phyloP scores from a whole-genome alignment of 495 filamentous ascomycete genomes.

The Aspergillus indologenus region DNA sequence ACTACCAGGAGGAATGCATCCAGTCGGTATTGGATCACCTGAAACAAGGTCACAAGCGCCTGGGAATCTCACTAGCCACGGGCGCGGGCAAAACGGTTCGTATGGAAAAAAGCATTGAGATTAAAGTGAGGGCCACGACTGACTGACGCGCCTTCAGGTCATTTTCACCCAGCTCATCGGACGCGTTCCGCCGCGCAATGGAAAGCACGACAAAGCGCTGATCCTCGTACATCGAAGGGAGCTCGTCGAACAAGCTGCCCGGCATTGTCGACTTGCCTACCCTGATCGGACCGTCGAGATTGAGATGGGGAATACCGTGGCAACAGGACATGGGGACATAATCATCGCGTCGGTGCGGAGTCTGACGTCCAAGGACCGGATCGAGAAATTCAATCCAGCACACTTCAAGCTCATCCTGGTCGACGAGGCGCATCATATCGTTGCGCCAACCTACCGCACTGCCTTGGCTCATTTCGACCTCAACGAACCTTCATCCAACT shows the following conservation, averaged over 20 bases:
- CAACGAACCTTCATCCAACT: conserved; percentile 42
- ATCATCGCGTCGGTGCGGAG: conserved; percentile 89
- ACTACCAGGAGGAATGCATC: conserved; percentile 89
- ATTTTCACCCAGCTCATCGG: conserved; percentile 96
- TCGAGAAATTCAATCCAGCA: conserved; percentile 74
- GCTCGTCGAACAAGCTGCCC: conserved; percentile 91
- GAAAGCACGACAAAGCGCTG: conserved; percentile 69
- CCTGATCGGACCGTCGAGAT: conserved; percentile 77
- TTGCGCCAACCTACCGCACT: conserved; percentile 71
- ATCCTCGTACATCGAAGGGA: conserved; percentile 91
- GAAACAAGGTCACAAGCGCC: conserved; percentile 68
- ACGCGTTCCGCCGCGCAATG: conserved; percentile 58
- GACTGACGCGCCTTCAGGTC: conserved; percentile 35
- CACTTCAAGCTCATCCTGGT: conserved; percentile 89
- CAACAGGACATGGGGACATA: conserved; percentile 80
- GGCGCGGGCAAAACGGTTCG: conserved; percentile 88
- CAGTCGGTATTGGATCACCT: conserved; percentile 74
- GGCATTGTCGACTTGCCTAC: conserved; percentile 77
- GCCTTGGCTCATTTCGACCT: conserved; percentile 74
- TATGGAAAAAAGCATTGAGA: not conserved
- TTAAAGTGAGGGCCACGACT: not conserved
- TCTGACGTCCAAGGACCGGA: conserved; percentile 67
- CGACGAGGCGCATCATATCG: conserved; percentile 98
- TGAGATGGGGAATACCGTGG: conserved; percentile 77
- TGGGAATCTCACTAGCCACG: conserved; percentile 89